Evolutionary conservation across 1,139 yeast genomes (phyloP).

Genomic region (Blastobotrys aristatus): DNA sequence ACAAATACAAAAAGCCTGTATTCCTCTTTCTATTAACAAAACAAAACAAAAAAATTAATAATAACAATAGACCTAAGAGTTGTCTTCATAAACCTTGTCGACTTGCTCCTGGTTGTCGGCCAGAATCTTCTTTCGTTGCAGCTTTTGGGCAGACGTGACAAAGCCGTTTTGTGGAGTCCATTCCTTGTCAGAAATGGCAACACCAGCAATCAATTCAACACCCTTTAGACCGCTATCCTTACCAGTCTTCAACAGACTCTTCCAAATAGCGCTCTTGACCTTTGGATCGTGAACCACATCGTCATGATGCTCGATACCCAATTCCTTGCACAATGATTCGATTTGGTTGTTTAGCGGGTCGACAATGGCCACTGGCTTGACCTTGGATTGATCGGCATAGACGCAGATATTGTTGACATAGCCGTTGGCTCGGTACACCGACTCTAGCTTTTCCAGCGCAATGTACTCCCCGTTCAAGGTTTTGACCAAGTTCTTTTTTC

Average conservation of each 20-base stretch:
- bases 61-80: constrained; percentile 2
- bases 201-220: constrained; percentile 77
- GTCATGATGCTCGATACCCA: constrained; percentile 48
- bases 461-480: constrained; percentile 96
- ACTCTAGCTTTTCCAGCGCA: constrained; percentile 89
- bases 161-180: constrained; percentile 98
- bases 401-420: constrained; percentile 80
- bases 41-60: background rate
- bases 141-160: constrained; percentile 92
- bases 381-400: constrained; percentile 81
- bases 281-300: constrained; percentile 54
- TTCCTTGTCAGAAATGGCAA: constrained; percentile 78
- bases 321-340: constrained; percentile 52
- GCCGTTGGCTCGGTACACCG: constrained; percentile 73
- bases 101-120: constrained; percentile 40
- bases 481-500: constrained; percentile 94
- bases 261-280: constrained; percentile 51
- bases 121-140: constrained; percentile 89
- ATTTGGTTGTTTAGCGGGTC: constrained; percentile 72
- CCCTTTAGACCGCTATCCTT: constrained; percentile 75
- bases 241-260: constrained; percentile 68
- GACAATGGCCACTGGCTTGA: constrained; percentile 88
- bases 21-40: background rate
- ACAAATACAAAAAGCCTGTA: background rate
- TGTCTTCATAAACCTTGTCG: constrained; percentile 21